Evolutionary conservation across 305 asterid genomes (phyloP), one percentile per base, ranked within the genome.

Genomic region (Solanum chacoense): DNA sequence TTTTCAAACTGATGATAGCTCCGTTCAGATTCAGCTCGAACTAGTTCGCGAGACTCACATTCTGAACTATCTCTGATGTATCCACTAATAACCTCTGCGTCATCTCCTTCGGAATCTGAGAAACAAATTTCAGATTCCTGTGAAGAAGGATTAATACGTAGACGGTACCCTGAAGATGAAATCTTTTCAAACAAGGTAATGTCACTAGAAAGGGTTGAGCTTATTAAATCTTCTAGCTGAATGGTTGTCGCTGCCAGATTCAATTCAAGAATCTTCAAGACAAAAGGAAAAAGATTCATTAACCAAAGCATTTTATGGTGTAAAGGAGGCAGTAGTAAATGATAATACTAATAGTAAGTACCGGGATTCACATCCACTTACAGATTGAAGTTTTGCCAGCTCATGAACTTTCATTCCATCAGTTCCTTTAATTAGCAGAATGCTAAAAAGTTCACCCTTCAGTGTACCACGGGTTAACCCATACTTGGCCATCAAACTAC

Each of bases 161-260:
- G 91, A 87, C 99, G 98, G 92, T 94, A 97, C 87, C 98, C 97
- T 78, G 93, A 93, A 81, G 92, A 91, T 86, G 99, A 96, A 81
- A 97, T 97, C 95, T 92, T 97, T 88, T 97, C 99, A 90, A 96
- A 97, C 95, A 97, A 90, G 26, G 97, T 94, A 88, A 97, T 93
- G 90, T 97, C 99, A 90, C 98, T 92, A 16, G 98, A 94, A 88
- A 97, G 98, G 50, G 94, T 90, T 63, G 98, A 91, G 91, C 93
- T 90, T 91, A 97, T 92, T 87, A 94, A 84, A 75, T 90, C 89
- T 91, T 97, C 99, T 38, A 95, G 90, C 89, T 94, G 95, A 75
- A 69, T 86, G 87, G 91, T 85, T 55, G 93, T 89, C 87, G 91
- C 91, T 63, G 91, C 92, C 91, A 94, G 94, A 91, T 93, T 94